Conservation (phyloP, 352 stramenopile species). For the Globisporangium middletonii region DNA sequence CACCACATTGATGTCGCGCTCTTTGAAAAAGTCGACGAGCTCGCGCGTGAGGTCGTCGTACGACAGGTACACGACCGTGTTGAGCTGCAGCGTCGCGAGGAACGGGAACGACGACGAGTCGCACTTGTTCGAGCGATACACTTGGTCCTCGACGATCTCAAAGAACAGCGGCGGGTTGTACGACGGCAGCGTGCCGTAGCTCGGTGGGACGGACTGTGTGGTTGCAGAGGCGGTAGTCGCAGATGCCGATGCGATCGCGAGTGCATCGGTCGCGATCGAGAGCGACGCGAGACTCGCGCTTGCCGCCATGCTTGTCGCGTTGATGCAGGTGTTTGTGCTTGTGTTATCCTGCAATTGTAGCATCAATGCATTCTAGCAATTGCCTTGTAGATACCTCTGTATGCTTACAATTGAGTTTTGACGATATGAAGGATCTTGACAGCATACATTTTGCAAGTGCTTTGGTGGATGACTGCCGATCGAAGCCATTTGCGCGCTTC, state of each 20-base stretch:
- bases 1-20: constrained; percentile 75
- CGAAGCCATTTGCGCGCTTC: background rate
- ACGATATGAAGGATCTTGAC: no score
- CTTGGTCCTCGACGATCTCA: constrained; percentile 81
- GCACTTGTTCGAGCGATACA: constrained; percentile 86
- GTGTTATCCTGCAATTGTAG: background rate
- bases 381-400: no score
- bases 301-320: background rate
- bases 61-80: constrained; percentile 83
- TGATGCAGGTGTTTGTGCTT: background rate
- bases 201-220: constrained; percentile 15
- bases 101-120: constrained; percentile 82
- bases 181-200: constrained; percentile 58
- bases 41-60: constrained; percentile 78
- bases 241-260: background rate
- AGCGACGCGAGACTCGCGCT: constrained; percentile 4
- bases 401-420: no score
- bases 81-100: constrained; percentile 70
- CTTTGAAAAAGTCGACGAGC: constrained; percentile 74
- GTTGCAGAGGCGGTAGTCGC: constrained; percentile 9
- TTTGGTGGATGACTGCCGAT: background rate
- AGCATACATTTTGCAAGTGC: background rate
- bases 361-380: background rate
- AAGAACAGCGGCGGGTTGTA: constrained; percentile 85
- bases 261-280: constrained; percentile 1